Evolutionary conservation across 768 basidiomycete species (phyloP), one percentile per base, ranked within the genome.

Genomic region (Lentinula edodes): DNA sequence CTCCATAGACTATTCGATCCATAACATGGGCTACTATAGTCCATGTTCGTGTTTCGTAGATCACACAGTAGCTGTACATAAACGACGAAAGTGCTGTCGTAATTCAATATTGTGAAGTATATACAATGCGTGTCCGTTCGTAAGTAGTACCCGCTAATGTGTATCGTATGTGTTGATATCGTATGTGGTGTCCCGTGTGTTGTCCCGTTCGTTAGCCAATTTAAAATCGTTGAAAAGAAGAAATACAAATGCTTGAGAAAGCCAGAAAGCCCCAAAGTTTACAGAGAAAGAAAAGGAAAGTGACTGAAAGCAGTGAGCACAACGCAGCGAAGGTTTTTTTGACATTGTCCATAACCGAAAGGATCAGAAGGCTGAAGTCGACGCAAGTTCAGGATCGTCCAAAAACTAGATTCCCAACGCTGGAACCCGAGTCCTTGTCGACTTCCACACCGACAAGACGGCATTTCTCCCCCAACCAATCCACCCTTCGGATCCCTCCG

Each of bases 381-480:
- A 13, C 28, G 12, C 18, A 52, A 35, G 32, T 23, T 60, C 50
- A 60, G 42, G 51, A 28, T 20, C 51, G 32, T 34, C 59, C 59
- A 16, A 85, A 85, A 60, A 84, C 73, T 42, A 83, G 76, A 65
- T 76, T 82, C 53, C 82, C 83, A 2, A 74, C 74, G 52, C 75
- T 68, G 43, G 70, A 69, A n/a, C 70, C 71, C 34, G 73, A 69
- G 7, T 70, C 67, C 52, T 74, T 72, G 63, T 79, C 78, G 62
- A 86, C 77, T 66, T 87, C 85, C 63, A 89, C 77, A 28, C 88
- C 88, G 36, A 84, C 75, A 41, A 89, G 68, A 51, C 76, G 73
- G 36, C 83, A 86, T 67, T 85, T 87, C 36, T 80, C 78, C 18
- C 83, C 83, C 50, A 89, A 74, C 80, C 83, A 88, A 72, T 89